Evolutionary conservation across 176 grass and related monocot species (phyloP), one percentile per base, ranked within the genome.

Genomic region (Bromus sterilis): DNA sequence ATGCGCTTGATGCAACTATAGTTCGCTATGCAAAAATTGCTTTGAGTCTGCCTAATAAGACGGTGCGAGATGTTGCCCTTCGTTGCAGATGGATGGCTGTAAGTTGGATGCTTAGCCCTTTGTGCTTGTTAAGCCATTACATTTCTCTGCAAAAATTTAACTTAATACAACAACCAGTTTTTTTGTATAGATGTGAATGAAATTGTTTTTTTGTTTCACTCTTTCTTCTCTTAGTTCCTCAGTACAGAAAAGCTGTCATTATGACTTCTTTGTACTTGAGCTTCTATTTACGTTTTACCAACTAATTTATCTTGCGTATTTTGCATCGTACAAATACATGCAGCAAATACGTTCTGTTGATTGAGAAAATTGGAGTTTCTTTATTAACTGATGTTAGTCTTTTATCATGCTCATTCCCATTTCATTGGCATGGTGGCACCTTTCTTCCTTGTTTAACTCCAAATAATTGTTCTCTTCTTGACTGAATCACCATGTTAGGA

Each of bases 1-100:
- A 68, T 67, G 84, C 39, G 4, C 60, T 48, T 49, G 87, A 89
- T 28, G 14, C 83, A 77, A 14, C 53, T 56, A 48, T 92, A 80
- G 63, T 81, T 86, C 76, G 87, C 33, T 92, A 92, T 81, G 87
- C 90, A 44, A 92, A 89, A 67, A 87, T 92, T 67, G 90, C 90
- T 69, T 64, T 86, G 76, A 40, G 33, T 56, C 68, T 92, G 30
- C 80, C 84, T 0, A 57, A 81, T 44, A 92, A 92, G 70, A 92
- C 90, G 24, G 87, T 92, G 10, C 83, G 90, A 40, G 90, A 92
- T 78, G 90, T 89, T 11, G 87, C 87, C 37, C 44, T 92, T 32
- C 83, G 90, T 25, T 89, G 84, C 56, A 83, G 87, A 84, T 92
- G 84, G 86, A 84, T 89, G 80, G 62, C 63, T 77, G 90, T 92